phyloP scores from a whole-genome alignment of 179 eudicot species.

The Camellia oleifera region DNA sequence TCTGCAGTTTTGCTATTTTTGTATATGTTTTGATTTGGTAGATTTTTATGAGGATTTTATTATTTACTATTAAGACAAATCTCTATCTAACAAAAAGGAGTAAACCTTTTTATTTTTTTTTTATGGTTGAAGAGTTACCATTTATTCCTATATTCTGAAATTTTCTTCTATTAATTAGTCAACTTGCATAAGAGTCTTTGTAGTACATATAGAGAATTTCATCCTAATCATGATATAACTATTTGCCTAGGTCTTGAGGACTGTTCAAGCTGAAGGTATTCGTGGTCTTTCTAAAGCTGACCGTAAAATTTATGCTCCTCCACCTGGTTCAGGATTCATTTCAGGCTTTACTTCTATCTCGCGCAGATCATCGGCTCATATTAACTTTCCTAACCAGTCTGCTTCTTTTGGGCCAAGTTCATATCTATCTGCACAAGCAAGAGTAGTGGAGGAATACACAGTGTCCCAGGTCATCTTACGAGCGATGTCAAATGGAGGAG shows the following conservation, averaged over 20 bases:
- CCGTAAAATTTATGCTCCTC: slow-evolving; percentile 80
- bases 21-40: neutral
- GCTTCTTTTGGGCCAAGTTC: slow-evolving; percentile 82
- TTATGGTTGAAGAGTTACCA: neutral
- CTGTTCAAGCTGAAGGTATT: slow-evolving; percentile 97
- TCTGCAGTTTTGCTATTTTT: neutral
- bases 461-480: slow-evolving; percentile 77
- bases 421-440: slow-evolving; percentile 83
- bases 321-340: slow-evolving; percentile 96
- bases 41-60: neutral
- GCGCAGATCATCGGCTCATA: slow-evolving; percentile 61
- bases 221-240: neutral
- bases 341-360: slow-evolving; percentile 70
- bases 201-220: neutral
- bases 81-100: neutral
- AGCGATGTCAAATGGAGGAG: slow-evolving; percentile 63
- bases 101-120: neutral
- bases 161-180: neutral
- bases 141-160: neutral
- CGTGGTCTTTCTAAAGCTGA: slow-evolving; percentile 78
- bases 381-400: slow-evolving; percentile 48
- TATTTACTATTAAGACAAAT: slow-evolving; percentile 2
- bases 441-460: slow-evolving; percentile 82
- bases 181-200: neutral
- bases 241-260: slow-evolving; percentile 63